Percentiles rank a stretch among this genome's conserved stretches.
These are phyloP conservation scores for Eucalyptus regnans DNA, from an alignment of 345 rosid genomes.

Conservation along the genomic window DNA sequence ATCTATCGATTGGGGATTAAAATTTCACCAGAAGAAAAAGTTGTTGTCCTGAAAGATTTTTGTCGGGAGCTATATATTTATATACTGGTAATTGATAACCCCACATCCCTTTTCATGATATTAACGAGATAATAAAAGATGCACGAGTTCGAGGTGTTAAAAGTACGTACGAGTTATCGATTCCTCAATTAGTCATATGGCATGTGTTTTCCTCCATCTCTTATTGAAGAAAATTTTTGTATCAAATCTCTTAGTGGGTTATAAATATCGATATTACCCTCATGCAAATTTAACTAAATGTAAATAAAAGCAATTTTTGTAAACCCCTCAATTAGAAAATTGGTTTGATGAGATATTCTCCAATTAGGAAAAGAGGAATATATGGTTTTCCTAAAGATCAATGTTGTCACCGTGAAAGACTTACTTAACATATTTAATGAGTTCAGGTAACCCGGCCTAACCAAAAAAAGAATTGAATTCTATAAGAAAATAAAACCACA, in stretches of 20 bases:
- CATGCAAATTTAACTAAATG: not conserved
- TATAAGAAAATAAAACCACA: not conserved
- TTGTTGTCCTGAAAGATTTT: not conserved
- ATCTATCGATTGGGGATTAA: not conserved
- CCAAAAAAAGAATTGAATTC: not conserved
- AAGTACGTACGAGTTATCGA: not conserved
- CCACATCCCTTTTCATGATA: not conserved
- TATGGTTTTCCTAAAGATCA: not conserved
- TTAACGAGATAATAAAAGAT: not conserved
- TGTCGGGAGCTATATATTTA: not conserved
- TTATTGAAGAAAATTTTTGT: not conserved
- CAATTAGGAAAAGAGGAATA: not conserved
- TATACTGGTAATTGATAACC: not conserved
- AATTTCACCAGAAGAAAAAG: not conserved
- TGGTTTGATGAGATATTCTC: not conserved
- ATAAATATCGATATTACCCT: not conserved
- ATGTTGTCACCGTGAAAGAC: not conserved
- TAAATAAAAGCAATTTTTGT: not conserved
- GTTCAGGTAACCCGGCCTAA: not conserved
- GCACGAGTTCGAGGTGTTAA: not conserved
- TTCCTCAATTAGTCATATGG: not conserved
- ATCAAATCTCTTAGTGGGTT: not conserved
- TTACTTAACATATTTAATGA: not conserved
- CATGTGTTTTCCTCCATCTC: not conserved
- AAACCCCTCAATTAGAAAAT: not conserved